Evolutionary conservation across 495 filamentous ascomycete species (phyloP), one percentile per base, ranked within the genome.

Genomic region (Lichenothelia convexa): DNA sequence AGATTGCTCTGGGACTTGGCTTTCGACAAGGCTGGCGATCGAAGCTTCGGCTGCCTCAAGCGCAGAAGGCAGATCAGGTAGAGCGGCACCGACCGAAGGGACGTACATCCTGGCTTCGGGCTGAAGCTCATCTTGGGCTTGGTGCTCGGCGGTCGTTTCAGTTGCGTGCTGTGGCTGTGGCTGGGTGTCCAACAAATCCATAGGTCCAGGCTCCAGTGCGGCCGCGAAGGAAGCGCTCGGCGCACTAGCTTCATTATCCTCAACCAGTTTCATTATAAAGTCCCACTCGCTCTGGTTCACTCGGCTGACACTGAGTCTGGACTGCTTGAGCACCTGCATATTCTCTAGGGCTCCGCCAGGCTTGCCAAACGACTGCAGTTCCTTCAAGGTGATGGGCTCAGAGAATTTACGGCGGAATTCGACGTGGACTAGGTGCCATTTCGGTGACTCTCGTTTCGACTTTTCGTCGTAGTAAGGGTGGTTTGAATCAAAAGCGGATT

Each of bases 341-440:
- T 72, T 67, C 50, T 75, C 70, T n/a, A 97, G 66, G 20, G 71
- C 57, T 23, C 66, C 62, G 7, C 74, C 79, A 3, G 66, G 50
- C 30, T 67, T 51, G 19, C 56, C 55, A 38, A 66, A 68, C 24
- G 61, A 64, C 48, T 83, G 78, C 29, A 97, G 65, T 47, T 85
- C 77, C 40, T 69, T 67, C 39, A 94, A 61, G 6, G 67, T 70
- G 34, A 94, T 64, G 3, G 72, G 64, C n/a, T 67, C 61, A n/a
- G 55, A 50, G 42, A 95, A 77, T 56, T 91, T 93, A 48, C 68
- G 69, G 35, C 74, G 68, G 54, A 92, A 93, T 48, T 73, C 65
- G 31, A 97, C 89, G 36, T 87, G 75, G 16, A 95, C 89, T 26
- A 82, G 67, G 24, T 70, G 76, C 89, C 89, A 97, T 49, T 76